Conservation (phyloP, 164 flowering plant species). For the Liriodendron chinense region DNA sequence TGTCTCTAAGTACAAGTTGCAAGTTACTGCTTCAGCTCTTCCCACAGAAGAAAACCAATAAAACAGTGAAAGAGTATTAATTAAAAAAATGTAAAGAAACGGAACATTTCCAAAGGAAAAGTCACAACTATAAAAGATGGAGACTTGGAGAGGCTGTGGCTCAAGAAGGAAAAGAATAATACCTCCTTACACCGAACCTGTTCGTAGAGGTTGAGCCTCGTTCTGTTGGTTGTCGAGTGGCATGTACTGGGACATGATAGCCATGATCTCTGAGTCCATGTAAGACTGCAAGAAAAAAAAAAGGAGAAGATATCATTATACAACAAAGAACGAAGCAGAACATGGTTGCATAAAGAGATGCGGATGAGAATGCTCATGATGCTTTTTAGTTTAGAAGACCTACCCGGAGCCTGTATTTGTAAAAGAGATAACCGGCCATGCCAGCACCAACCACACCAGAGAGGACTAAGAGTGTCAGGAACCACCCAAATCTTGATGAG, state of each 20-base stretch:
- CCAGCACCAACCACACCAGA: conserved; percentile 46
- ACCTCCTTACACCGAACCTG: conserved; percentile 37
- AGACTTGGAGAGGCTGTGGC: too few relatives aligned
- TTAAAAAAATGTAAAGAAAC: not conserved
- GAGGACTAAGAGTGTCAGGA: conserved; percentile 48
- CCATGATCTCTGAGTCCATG: conserved; percentile 96
- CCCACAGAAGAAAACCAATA: not conserved
- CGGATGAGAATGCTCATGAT: not conserved
- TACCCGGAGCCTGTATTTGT: conserved; percentile 91
- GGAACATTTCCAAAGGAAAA: not conserved
- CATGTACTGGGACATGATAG: conserved; percentile 97
- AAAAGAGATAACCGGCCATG: conserved; percentile 77
- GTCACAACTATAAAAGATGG: not conserved
- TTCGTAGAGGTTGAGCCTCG: conserved; percentile 53
- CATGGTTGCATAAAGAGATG: not conserved
- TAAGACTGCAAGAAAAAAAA: conserved; percentile 56
- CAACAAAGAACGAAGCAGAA: not conserved
- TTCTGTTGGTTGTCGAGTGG: conserved; percentile 67
- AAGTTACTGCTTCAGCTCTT: not conserved
- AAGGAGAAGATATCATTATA: not conserved
- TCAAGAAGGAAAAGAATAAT: not conserved
- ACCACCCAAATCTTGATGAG: conserved; percentile 52
- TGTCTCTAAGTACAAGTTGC: not conserved
- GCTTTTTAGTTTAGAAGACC: not conserved
- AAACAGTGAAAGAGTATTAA: too few relatives aligned